A percentile compares a stretch with the other conserved stretches of the same genome.
These are phyloP conservation scores for Cryptosporidium parvum DNA, from an alignment of 169 alveolate genomes.

Conservation along the genomic window DNA sequence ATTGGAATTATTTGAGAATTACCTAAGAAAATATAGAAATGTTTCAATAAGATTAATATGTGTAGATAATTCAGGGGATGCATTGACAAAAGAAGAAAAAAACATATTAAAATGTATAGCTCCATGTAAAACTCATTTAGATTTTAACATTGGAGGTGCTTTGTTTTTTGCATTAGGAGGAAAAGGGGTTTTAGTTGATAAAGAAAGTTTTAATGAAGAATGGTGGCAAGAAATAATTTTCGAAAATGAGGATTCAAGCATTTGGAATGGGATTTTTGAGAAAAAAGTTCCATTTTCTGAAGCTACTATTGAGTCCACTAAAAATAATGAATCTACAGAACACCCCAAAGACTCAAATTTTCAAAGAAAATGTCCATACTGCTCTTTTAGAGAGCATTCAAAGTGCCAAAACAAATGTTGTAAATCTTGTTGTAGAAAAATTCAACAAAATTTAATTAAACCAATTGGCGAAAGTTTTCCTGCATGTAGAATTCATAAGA, in stretches of 20 bases:
- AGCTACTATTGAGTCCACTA: not conserved
- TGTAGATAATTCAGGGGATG: slow-evolving; percentile 25
- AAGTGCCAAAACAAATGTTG: slow-evolving; percentile 67
- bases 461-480: slow-evolving; percentile 12
- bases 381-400: slow-evolving; percentile 52
- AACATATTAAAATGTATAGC: slow-evolving; percentile 27
- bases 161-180: slow-evolving; percentile 69
- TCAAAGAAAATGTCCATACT: slow-evolving; percentile 49
- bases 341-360: not conserved
- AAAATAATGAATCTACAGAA: not conserved
- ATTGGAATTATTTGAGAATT: slow-evolving; percentile 9
- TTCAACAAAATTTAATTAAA: slow-evolving; percentile 33
- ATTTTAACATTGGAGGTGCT: slow-evolving; percentile 75
- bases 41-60: slow-evolving; percentile 42
- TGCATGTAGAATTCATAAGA: slow-evolving; percentile 63
- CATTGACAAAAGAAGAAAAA: slow-evolving; percentile 21
- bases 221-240: slow-evolving; percentile 64
- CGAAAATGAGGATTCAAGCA: not conserved
- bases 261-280: slow-evolving; percentile 54
- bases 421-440: slow-evolving; percentile 69
- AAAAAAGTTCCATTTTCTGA: not conserved
- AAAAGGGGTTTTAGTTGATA: slow-evolving; percentile 24
- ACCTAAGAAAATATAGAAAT: slow-evolving; percentile 1
- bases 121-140: slow-evolving; percentile 75
- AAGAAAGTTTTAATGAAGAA: slow-evolving; percentile 14